Evolutionary conservation across 495 filamentous ascomycete genomes (phyloP), one percentile per base, ranked within the genome.

Genomic region (Penicillium paradoxum): DNA sequence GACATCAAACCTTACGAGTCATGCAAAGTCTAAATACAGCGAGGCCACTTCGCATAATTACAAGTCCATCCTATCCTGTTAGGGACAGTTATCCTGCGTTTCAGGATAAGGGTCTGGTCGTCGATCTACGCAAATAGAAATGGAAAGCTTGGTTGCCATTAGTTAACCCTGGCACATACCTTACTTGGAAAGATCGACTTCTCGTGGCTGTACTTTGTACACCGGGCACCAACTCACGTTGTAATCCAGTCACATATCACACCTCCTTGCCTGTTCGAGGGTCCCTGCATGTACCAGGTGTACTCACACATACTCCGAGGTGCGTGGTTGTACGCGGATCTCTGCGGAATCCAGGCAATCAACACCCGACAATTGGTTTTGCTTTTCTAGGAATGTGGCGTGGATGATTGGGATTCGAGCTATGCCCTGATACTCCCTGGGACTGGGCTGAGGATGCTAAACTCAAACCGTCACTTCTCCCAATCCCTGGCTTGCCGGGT

Each of bases 321-420:
- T 39, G 46, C 46, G 39, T 49, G 46, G 46, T 39, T 38, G 46
- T 38, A 38, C 8, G 46, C 46, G 22, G 46, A 49, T 49, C 46
- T 49, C 46, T 42, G 24, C 38, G 49, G 49, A 51, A 51, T 34
- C 19, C 30, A 43, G 38, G 39, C 29, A 43, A 36, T 18, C 38
- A 42, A 50, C 48, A 51, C 34, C 39, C 39, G 49, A 48, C 8
- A 15, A 42, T 11, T 32, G 39, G n/a, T n/a, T n/a, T 19, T 18
- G 41, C 14, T 18, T 45, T 33, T 40, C 11, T 30, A 42, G 41
- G 54, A 57, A 53, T 50, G 45, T 51, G 51, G 56, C 45, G 54
- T 50, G 48, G 15, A 34, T 37, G 18, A 50, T 58, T 58, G 30
- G 50, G 51, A 54, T 58, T 58, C 51, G 29, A 43, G 45, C 56